Evolutionary conservation across 2,329 filamentous ascomycete species (phyloP), one percentile per base, ranked within the genome.

Genomic region (Paecilomyces niveus): DNA sequence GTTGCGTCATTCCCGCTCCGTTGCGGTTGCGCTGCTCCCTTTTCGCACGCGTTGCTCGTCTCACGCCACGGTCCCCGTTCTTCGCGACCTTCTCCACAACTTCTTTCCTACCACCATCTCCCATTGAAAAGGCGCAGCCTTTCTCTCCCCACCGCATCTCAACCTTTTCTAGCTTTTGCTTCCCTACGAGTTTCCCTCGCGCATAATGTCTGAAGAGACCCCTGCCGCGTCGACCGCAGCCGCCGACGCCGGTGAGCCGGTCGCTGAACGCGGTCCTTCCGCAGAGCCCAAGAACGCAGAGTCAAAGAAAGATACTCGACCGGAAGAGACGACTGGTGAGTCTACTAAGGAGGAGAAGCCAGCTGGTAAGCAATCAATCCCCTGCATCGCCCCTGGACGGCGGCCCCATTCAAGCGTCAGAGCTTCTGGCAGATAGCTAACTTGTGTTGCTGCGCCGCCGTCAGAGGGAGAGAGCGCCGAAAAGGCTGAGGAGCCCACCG

Each of bases 151-250:
- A 54, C 53, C 39, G 56, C 56, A 59, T 49, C 60, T 53, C 29
- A 29, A 57, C 52, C 53, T 59, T 59, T 53, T 57, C 58, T 59
- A 62, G 56, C 49, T 57, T 54, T 60, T 51, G 56, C 26, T 51
- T 61, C 51, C 45, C 54, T 21, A 45, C 63, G 62, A 65, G 57
- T 63, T 57, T 59, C 57, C 54, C 54, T 58, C 58, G 68, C 64
- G 64, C 65, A 72, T 63, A 62, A 77, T 77, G 70, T 70, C 75
- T 61, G 75, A 77, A 58, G 70, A 72, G 58, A 70, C 70, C 54
- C 67, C 70, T 64, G 66, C 70, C 59, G 62, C 69, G 59, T 61
- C 67, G 62, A 64, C 67, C 60, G 64, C 70, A 58, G 66, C 63
- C 54, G 57, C 68, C 56, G 68, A 67, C 59, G 66, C 66, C 61